phyloP scores from a whole-genome alignment of 805 yeast species.

The Myxozyma mucilagina region DNA sequence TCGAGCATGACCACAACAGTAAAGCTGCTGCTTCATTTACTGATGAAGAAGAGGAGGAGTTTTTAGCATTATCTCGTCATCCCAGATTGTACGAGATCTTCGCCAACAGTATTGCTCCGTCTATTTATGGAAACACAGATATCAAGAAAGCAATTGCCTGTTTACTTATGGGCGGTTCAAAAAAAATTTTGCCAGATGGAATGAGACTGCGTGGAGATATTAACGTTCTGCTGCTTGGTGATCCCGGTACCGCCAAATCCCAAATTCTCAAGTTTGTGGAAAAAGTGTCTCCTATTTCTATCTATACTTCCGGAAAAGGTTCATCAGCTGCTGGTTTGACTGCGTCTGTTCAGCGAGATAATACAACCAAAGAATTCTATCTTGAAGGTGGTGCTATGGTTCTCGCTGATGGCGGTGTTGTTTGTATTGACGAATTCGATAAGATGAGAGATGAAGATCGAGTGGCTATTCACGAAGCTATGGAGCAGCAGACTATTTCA shows the following conservation, averaged over 20 bases:
- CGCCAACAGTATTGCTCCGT: conserved; percentile 89
- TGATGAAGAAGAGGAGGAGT: conserved; percentile 93
- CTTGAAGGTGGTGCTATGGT: conserved; percentile 99
- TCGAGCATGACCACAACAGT: conserved; percentile 73
- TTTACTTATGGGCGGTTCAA: conserved; percentile 89
- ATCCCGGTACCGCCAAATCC: conserved; percentile 99
- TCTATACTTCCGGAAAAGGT: conserved; percentile 98
- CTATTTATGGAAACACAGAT: conserved; percentile 90
- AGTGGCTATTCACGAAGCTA: conserved; percentile 98
- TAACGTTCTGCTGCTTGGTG: conserved; percentile 89
- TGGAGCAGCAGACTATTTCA: conserved; percentile 99
- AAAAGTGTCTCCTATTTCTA: conserved; percentile 89
- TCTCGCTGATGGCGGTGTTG: conserved; percentile 99
- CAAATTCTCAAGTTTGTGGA: conserved; percentile 94
- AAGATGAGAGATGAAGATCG: conserved; percentile 99
- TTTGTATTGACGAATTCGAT: conserved; percentile 98
- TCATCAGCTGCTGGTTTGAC: conserved; percentile 99
- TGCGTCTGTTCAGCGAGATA: conserved; percentile 94
- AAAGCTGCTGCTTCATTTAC: conserved; percentile 65
- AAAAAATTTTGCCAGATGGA: conserved; percentile 89
- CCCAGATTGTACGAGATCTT: conserved; percentile 87
- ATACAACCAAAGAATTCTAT: conserved; percentile 83
- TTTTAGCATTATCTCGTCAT: conserved; percentile 71
- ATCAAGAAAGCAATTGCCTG: conserved; percentile 93
- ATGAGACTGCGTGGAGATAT: conserved; percentile 97